These are phyloP conservation scores for Thermothielavioides terrestris DNA, from an alignment of 495 filamentous ascomycete species.

Conservation along the genomic window DNA sequence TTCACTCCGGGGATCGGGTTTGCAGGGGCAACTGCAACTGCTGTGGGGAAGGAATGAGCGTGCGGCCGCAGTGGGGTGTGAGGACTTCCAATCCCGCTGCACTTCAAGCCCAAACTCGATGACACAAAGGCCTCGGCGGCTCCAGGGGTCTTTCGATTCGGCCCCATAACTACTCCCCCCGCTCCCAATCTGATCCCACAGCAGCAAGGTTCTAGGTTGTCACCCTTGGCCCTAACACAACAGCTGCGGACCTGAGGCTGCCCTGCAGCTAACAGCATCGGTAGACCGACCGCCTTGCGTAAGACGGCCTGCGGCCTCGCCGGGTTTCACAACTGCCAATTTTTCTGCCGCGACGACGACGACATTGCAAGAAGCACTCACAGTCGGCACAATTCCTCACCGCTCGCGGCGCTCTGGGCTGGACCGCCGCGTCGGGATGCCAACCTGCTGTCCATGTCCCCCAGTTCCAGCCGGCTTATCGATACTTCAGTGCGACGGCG, in stretches of 20 bases:
- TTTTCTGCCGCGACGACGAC: constrained; percentile 3
- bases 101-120: constrained; percentile 2
- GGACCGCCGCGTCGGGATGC: constrained; percentile 6
- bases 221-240: background rate
- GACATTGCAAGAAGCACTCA: background rate
- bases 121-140: constrained; percentile 20
- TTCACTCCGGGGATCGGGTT: background rate
- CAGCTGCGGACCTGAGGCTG: constrained; percentile 12
- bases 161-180: constrained; percentile 5
- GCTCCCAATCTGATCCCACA: too few species aligned
- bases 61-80: background rate
- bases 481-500: constrained; percentile 19
- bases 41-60: background rate
- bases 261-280: constrained; percentile 9
- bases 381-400: background rate
- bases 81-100: background rate
- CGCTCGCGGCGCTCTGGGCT: background rate
- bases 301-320: background rate
- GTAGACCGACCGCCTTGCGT: background rate
- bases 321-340: background rate
- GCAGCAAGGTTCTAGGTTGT: too few species aligned
- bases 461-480: constrained; percentile 17
- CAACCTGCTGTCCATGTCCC: constrained; percentile 13
- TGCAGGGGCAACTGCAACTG: background rate
- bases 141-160: constrained; percentile 22